These are phyloP conservation scores for Cercophora sp. DNA, from an alignment of 495 filamentous ascomycete genomes.

Conservation along the genomic window DNA sequence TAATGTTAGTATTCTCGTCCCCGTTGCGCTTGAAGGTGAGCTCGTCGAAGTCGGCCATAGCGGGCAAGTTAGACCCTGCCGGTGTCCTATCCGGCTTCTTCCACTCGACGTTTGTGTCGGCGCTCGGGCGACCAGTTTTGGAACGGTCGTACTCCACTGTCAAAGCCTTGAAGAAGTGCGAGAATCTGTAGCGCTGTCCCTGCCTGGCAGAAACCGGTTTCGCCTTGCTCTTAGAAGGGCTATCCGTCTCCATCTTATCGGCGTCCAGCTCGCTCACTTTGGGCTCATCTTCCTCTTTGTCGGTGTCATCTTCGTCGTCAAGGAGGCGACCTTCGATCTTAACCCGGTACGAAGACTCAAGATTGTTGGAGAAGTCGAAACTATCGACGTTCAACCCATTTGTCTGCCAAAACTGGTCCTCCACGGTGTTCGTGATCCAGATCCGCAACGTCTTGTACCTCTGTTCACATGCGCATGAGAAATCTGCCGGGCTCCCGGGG, in stretches of 20 bases:
- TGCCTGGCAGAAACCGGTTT: slow-evolving; percentile 35
- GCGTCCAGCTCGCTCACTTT: slow-evolving; percentile 38
- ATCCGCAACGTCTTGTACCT: slow-evolving; percentile 82
- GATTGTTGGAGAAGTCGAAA: slow-evolving; percentile 69
- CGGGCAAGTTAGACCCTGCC: slow-evolving; percentile 47
- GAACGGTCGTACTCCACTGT: slow-evolving; percentile 78
- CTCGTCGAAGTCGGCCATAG: slow-evolving; percentile 77
- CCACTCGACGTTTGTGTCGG: slow-evolving; percentile 65
- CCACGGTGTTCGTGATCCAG: slow-evolving; percentile 93
- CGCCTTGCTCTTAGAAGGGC: slow-evolving; percentile 49
- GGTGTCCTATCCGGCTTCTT: slow-evolving; percentile 59
- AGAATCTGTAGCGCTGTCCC: slow-evolving; percentile 61
- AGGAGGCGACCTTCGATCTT: slow-evolving; percentile 91
- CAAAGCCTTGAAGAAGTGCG: slow-evolving; percentile 93
- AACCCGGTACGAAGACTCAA: slow-evolving; percentile 74
- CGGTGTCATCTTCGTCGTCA: slow-evolving; percentile 62
- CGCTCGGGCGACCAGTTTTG: slow-evolving; percentile 41
- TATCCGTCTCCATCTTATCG: slow-evolving; percentile 64
- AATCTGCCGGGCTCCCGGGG: neutral
- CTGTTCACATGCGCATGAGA: slow-evolving; percentile 24
- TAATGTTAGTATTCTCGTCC: slow-evolving; percentile 90
- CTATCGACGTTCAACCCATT: slow-evolving; percentile 58
- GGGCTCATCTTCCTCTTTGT: slow-evolving; percentile 55
- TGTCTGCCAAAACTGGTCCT: slow-evolving; percentile 91
- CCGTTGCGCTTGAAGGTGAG: slow-evolving; percentile 86